Conservation (phyloP, 768 basidiomycete species). For the Xerocomus potaroensis region DNA sequence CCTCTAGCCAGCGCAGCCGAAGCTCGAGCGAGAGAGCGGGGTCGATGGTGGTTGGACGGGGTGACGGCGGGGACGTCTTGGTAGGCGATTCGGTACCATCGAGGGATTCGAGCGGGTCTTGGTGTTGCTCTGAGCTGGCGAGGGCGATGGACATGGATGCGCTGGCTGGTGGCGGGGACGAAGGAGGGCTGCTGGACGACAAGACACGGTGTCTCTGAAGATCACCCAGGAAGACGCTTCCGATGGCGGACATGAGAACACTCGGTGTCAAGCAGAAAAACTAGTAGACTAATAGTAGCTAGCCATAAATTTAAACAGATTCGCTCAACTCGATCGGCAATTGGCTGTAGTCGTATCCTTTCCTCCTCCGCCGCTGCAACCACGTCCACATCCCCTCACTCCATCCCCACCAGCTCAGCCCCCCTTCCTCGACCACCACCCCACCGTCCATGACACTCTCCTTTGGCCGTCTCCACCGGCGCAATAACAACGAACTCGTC, state of each 20-base stretch:
- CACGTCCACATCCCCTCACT: slow-evolving; percentile 30
- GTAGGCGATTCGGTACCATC: slow-evolving; percentile 18
- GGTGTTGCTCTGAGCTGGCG: slow-evolving; percentile 9
- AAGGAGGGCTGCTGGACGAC: slow-evolving; percentile 52
- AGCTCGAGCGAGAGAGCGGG: slow-evolving; percentile 69
- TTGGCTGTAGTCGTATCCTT: slow-evolving; percentile 68
- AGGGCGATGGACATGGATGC: slow-evolving; percentile 15
- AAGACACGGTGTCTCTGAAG: slow-evolving; percentile 60
- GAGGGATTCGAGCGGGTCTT: slow-evolving; percentile 21
- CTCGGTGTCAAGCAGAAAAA: background rate
- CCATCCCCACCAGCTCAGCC: slow-evolving; percentile 25
- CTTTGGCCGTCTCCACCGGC: slow-evolving; percentile 74
- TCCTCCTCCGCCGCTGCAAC: slow-evolving; percentile 42
- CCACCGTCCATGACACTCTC: slow-evolving; percentile 69
- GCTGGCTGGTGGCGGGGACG: slow-evolving; percentile 35
- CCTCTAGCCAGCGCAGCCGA: slow-evolving; percentile 76
- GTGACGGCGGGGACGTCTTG: slow-evolving; percentile 6
- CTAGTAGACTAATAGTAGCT: background rate
- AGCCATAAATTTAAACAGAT: slow-evolving; percentile 16
- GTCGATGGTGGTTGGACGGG: slow-evolving; percentile 45
- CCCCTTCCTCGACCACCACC: slow-evolving; percentile 22
- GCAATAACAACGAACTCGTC: slow-evolving; percentile 79
- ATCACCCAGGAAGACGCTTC: slow-evolving; percentile 82
- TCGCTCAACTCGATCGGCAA: slow-evolving; percentile 65
- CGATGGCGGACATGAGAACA: slow-evolving; percentile 53